Evolutionary conservation across 768 basidiomycete species (phyloP), one percentile per base, ranked within the genome.

Genomic region (Mycena alexandri): DNA sequence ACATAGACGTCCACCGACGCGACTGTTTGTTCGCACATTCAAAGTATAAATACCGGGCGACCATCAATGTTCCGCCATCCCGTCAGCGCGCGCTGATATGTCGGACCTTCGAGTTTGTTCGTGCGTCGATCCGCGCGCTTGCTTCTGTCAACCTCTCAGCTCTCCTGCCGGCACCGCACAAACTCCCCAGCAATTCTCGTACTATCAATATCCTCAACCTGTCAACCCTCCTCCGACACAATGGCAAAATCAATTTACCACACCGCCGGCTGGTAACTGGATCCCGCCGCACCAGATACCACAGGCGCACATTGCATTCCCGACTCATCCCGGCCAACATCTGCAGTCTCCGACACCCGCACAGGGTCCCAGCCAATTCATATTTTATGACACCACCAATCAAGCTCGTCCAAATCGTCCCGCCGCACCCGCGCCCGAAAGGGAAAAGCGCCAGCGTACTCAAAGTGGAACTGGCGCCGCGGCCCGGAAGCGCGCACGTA

Each of bases 71-170:
- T 12, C 19, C 51, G 34, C 7, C 25, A 53, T 29, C 51, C 51
- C 51, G 29, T n/a, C n/a, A n/a, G n/a, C n/a, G n/a, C n/a, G n/a
- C 51, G 51, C 51, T 24, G 51, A 24, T 24, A 53, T 53, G 51
- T 36, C 51, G 21, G 51, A 12, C 33, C 17, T n/a, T 12, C n/a
- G n/a, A n/a, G n/a, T n/a, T n/a, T 53, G 51, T n/a, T 34, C 51
- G 9, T 53, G 51, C 34, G 29, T 29, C 19, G 51, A 53, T 21
- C 51, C 51, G 9, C 33, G 34, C 16, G 34, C 51, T 36, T 53
- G 51, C 19, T 8, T 16, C 51, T 53, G 51, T 53, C 51, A 53
- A 53, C 33, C 51, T 8, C 51, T 29, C 16, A 33, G 29, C 19
- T 19, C 33, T 25, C 51, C 6, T 13, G n/a, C n/a, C n/a, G n/a